phyloP scores from a whole-genome alignment of 192 early-diverging fungal genomes.

The Geosiphon pyriformis region DNA sequence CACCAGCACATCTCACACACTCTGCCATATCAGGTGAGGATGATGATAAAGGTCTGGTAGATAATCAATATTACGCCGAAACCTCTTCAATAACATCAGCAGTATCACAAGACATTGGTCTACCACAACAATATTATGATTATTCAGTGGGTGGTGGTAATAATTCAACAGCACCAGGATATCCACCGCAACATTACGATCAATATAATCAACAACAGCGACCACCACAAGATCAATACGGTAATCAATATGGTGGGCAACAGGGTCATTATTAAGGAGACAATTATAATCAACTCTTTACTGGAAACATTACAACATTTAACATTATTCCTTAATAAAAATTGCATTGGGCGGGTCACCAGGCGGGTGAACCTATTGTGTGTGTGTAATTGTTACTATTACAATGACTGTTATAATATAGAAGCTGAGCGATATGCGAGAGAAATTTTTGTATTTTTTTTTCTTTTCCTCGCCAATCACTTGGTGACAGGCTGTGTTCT shows the following conservation, averaged over 20 bases:
- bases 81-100: background rate
- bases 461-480: too few species aligned
- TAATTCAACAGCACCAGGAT: background rate
- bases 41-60: background rate
- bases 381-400: too few species aligned
- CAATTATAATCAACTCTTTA: too few species aligned
- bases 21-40: constrained; percentile 7
- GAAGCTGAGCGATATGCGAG: too few species aligned
- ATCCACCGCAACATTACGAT: background rate
- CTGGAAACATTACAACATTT: too few species aligned
- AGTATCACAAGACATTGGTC: constrained; percentile 27
- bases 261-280: background rate
- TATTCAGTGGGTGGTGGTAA: constrained; percentile 16
- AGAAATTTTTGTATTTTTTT: too few species aligned
- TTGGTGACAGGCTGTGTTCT: too few species aligned
- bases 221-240: background rate
- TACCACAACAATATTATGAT: constrained; percentile 31
- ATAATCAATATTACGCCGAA: background rate
- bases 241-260: background rate
- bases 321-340: too few species aligned
- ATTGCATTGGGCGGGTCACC: too few species aligned
- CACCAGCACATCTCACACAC: constrained; percentile 26
- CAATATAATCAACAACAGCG: background rate
- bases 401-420: too few species aligned
- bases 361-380: too few species aligned